These are phyloP conservation scores for Taphrina flavorubra DNA, from an alignment of 1,139 yeast species.

Conservation along the genomic window DNA sequence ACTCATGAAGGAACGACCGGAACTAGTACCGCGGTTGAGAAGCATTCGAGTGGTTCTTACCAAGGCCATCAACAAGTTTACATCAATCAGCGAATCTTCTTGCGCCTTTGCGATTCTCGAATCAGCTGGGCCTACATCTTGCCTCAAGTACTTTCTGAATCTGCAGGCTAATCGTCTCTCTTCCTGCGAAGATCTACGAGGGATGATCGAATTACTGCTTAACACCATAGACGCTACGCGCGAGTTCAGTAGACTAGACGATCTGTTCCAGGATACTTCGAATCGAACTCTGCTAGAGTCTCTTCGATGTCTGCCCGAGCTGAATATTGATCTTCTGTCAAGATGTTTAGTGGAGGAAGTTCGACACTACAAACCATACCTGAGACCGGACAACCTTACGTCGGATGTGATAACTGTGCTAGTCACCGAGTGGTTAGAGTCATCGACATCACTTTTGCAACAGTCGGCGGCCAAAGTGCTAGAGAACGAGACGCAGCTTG, in stretches of 20 bases:
- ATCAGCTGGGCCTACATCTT: conserved; percentile 14
- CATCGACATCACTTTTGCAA: neutral
- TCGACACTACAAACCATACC: conserved; percentile 17
- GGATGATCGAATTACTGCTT: conserved; percentile 7
- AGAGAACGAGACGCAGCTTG: conserved; percentile 1
- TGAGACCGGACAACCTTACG: conserved; percentile 13
- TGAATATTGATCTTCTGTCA: neutral
- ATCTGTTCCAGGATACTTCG: conserved; percentile 2
- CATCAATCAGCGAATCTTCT: neutral
- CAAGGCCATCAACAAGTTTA: conserved; percentile 1
- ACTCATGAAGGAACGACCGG: neutral
- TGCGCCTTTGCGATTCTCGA: conserved; percentile 23
- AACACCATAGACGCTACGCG: conserved; percentile 3
- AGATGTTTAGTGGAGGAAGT: conserved; percentile 4
- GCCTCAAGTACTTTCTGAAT: conserved; percentile 25
- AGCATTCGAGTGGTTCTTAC: neutral
- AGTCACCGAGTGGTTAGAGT: conserved; percentile 19
- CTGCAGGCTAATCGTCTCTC: neutral
- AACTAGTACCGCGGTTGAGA: neutral
- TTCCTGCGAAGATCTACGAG: neutral
- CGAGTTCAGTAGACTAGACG: conserved; percentile 17
- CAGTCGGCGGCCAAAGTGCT: conserved; percentile 4
- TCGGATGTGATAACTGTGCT: neutral
- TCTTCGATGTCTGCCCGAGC: conserved; percentile 15
- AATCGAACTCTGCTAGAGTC: conserved; percentile 1